Evolutionary conservation across 805 yeast genomes (phyloP).

Genomic region (Hanseniaspora clermontiae): DNA sequence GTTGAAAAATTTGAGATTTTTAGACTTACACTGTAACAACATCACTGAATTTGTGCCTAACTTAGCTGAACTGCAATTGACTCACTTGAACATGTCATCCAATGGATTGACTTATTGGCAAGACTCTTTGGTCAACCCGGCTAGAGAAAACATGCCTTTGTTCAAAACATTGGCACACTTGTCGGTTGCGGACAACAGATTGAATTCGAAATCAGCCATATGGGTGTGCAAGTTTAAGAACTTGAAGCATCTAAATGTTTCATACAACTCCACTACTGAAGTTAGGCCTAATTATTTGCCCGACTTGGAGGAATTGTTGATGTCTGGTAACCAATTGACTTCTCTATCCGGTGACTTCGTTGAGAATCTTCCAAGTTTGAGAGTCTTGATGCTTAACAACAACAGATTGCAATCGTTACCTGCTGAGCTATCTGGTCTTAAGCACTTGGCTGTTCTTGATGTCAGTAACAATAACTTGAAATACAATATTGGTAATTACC

Average conservation of each 20-base stretch:
- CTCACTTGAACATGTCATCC: slow-evolving; percentile 56
- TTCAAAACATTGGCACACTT: slow-evolving; percentile 45
- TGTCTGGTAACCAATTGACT: slow-evolving; percentile 73
- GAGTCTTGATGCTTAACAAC: slow-evolving; percentile 59
- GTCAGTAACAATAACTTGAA: slow-evolving; percentile 83
- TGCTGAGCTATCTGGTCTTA: slow-evolving; percentile 65
- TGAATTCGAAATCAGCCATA: slow-evolving; percentile 65
- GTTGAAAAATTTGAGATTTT: slow-evolving; percentile 44
- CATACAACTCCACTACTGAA: slow-evolving; percentile 43
- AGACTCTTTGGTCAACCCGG: slow-evolving; percentile 22
- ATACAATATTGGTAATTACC: slow-evolving; percentile 86
- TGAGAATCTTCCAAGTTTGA: slow-evolving; percentile 38
- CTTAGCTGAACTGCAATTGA: slow-evolving; percentile 52
- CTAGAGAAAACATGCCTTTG: slow-evolving; percentile 24
- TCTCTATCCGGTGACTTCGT: slow-evolving; percentile 80
- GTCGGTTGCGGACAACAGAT: slow-evolving; percentile 69
- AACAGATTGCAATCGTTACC: slow-evolving; percentile 80
- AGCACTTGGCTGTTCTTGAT: slow-evolving; percentile 58
- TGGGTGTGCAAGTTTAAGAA: slow-evolving; percentile 46
- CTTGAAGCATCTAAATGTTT: slow-evolving; percentile 53
- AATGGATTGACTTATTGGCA: slow-evolving; percentile 41
- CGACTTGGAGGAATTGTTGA: slow-evolving; percentile 48
- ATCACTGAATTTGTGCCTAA: slow-evolving; percentile 55
- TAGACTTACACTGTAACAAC: slow-evolving; percentile 79
- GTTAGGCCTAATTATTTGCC: slow-evolving; percentile 35